Conservation (phyloP, 2,329 filamentous ascomycete genomes). For the Aspergillaceae sp. region DNA sequence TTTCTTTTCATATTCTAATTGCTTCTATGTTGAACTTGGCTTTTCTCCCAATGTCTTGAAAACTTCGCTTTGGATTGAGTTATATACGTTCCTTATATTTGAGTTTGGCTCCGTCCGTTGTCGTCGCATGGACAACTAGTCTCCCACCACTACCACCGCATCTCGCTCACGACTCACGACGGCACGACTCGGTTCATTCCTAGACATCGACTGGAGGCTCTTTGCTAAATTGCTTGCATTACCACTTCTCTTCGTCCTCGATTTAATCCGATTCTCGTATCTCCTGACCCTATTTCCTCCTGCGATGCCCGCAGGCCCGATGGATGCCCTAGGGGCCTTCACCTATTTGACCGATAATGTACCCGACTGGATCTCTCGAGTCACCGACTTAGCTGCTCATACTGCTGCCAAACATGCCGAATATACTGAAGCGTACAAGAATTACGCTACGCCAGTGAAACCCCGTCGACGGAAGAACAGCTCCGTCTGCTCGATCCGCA, state of each 20-base stretch:
- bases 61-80: too few relatives aligned
- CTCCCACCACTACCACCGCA: background rate
- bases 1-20: too few relatives aligned
- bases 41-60: too few relatives aligned
- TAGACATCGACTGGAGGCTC: background rate
- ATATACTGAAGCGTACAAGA: conserved; percentile 36
- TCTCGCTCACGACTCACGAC: background rate
- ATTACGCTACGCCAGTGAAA: conserved; percentile 18
- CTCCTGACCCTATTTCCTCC: background rate
- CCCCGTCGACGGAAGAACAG: conserved; percentile 32
- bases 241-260: background rate
- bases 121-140: too few relatives aligned
- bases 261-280: background rate
- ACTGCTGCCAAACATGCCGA: conserved; percentile 34
- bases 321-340: conserved; percentile 40
- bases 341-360: conserved; percentile 36
- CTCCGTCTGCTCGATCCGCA: conserved; percentile 36
- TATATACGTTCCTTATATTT: too few relatives aligned
- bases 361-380: conserved; percentile 36
- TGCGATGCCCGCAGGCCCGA: conserved; percentile 8
- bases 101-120: too few relatives aligned
- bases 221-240: background rate
- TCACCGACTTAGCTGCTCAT: conserved; percentile 36
- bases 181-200: background rate
- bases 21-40: too few relatives aligned